Conservation (phyloP, 2,329 filamentous ascomycete genomes). For the Colletotrichum liriopes region DNA sequence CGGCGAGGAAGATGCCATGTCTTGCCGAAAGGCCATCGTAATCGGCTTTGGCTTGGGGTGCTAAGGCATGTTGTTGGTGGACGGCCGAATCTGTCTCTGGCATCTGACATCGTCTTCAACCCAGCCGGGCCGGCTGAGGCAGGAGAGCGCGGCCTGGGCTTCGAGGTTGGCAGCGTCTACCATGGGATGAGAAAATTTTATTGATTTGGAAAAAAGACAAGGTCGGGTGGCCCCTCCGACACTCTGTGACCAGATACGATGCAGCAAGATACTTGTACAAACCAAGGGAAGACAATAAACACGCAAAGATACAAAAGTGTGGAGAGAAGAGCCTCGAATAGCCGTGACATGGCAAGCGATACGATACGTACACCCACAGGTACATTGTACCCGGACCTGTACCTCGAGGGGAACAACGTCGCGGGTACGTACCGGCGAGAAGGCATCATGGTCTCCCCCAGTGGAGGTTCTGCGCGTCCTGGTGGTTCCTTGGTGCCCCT, state of each 20-base stretch:
- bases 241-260: conserved; percentile 24
- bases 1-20: conserved; percentile 3
- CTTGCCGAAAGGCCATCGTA: conserved; percentile 4
- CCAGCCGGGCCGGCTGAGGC: conserved; percentile 31
- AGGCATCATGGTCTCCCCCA: conserved; percentile 21
- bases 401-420: not conserved
- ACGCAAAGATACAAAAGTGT: conserved; percentile 11
- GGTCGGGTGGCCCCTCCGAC: conserved; percentile 33
- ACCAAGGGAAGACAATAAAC: conserved; percentile 5
- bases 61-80: not conserved
- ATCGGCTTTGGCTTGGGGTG: conserved; percentile 16
- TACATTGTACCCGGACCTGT: not conserved
- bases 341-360: conserved; percentile 26
- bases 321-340: conserved; percentile 43
- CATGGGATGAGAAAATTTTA: conserved; percentile 10
- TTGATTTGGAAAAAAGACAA: not conserved
- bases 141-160: not conserved
- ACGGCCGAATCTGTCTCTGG: not conserved
- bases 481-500: conserved; percentile 42
- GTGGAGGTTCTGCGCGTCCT: conserved; percentile 32
- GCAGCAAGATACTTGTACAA: conserved; percentile 6
- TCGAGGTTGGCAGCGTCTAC: not conserved
- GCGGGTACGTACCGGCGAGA: conserved; percentile 11
- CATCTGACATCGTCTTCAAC: conserved; percentile 18
- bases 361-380: conserved; percentile 9